Evolutionary conservation across 306 rosid genomes (phyloP), one percentile per base, ranked within the genome.

Genomic region (Elaeagnus macrophylla): DNA sequence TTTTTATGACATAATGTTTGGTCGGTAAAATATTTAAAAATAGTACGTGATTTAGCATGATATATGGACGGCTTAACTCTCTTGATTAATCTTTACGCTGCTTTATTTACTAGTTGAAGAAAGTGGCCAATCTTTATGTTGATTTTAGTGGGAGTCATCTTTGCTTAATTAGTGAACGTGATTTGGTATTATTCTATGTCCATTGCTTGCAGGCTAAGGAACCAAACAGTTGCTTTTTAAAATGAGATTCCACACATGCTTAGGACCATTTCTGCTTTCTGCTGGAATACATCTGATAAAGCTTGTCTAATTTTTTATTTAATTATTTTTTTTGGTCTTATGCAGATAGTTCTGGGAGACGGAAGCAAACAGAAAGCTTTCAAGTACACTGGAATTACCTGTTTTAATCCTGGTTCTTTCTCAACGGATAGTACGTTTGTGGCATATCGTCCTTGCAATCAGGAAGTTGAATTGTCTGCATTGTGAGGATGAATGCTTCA

Each of bases 321-420:
- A 16, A 65, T 25, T 51, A 41, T 58, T 60, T 63, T 74, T 58
- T 59, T 49, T 3, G 32, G 32, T 1, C 39, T 53, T 69, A 62
- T 74, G 75, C 86, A 86, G 95, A 83, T 90, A 68, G 79, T 83
- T 13, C 62, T 83, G 48, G 94, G 88, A 60, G 95, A 90, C 67
- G 86, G 80, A 74, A 90, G 97, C 56, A 73, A 65, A 67, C 95
- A 83, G 64, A 88, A 86, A 65, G 95, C 94, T 40, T 90, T 86
- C 76, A 86, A 86, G 64, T 81, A 86, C 83, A 84, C 84, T 49
- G 97, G 95, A 74, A 84, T 80, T 59, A 80, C 95, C 61, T 90
- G 94, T 69, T 90, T 83, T 53, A 86, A 90, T 68, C 77, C 97
- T 0, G 97, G 94, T 60, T 91, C 96, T 60, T 86, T 91, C 74